Base-by-base conservation (phyloP, 140 eudicot genomes). In the Ambrosia hybrid region DNA sequence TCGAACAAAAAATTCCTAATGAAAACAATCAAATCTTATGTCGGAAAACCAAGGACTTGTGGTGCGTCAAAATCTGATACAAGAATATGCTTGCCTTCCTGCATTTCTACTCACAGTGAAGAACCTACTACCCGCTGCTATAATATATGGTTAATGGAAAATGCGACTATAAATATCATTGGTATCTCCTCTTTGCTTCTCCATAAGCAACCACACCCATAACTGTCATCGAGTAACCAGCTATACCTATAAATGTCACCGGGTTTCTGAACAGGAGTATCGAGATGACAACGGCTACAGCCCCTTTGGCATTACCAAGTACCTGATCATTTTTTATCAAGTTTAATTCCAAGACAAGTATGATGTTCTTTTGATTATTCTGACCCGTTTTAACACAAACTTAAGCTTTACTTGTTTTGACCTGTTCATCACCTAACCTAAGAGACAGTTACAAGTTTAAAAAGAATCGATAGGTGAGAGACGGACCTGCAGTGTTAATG, bases 271-370 rank as follows among this genome's bases (percentile, higher is more conserved):
- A 94, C 33, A 94, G 76, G 15, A 94, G 92, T 69, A 94, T 94
- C 3, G 97, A 94, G 78, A 94, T 88, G 3, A 94, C 96, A 60
- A 94, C 99, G 1, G 99, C 99, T 63, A 94, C 99, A 2, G 99
- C 97, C 9, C 99, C 99, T 81, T 94, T 94, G 9, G 97, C 99
- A 78, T 94, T 94, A 51, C 99, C 97, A 21, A 91, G 71, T 34
- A 94, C 99, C 99, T 94, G 89, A 39, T n/a, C n/a, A n/a, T n/a
- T n/a, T n/a, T n/a, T n/a, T n/a, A n/a, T n/a, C n/a, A n/a, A n/a
- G n/a, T n/a, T n/a, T n/a, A n/a, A n/a, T n/a, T n/a, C n/a, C n/a
- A n/a, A n/a, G n/a, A n/a, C n/a, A n/a, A n/a, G n/a, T n/a, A n/a
- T n/a, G n/a, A n/a, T n/a, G n/a, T n/a, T n/a, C n/a, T n/a, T n/a